Percentiles rank a stretch among this genome's conserved stretches.
Evolutionary conservation across 148 eudicot genomes (phyloP).

Genomic region (Rhododendron ferrugineum): DNA sequence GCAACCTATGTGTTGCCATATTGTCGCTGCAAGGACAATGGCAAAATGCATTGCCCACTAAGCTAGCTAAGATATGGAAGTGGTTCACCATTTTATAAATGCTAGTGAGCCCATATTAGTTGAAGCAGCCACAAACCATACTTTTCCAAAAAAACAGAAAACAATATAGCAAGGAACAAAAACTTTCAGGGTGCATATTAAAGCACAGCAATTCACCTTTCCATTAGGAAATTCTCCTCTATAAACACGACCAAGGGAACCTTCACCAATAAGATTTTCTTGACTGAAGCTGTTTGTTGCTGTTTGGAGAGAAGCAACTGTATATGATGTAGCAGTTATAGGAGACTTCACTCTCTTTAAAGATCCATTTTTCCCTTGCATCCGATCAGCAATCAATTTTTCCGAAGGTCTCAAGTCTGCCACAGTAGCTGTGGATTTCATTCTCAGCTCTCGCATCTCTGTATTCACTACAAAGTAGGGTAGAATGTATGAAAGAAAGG

Average conservation of each 20-base stretch:
- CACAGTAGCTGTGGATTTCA: constrained; percentile 40
- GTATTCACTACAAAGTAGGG: constrained; percentile 32
- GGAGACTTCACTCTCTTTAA: constrained; percentile 69
- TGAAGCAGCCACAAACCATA: background rate
- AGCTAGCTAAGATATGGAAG: background rate
- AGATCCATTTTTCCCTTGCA: constrained; percentile 76
- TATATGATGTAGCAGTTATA: constrained; percentile 74
- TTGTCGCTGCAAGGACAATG: background rate
- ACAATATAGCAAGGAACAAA: background rate
- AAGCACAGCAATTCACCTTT: constrained; percentile 49
- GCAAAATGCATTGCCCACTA: background rate
- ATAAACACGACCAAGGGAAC: constrained; percentile 97
- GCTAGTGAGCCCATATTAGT: background rate
- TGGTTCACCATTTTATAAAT: constrained; percentile 5
- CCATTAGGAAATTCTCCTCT: constrained; percentile 90
- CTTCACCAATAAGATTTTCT: constrained; percentile 91
- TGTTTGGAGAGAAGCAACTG: constrained; percentile 88
- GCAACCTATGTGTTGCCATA: background rate
- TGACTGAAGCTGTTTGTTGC: constrained; percentile 95
- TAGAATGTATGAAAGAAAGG: constrained; percentile 8
- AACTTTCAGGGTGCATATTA: background rate
- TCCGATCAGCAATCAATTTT: constrained; percentile 44
- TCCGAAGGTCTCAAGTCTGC: constrained; percentile 72
- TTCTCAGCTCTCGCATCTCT: constrained; percentile 77
- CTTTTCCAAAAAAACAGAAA: background rate